Percentiles rank a stretch among this genome's conserved stretches.
Evolutionary conservation across 2,329 filamentous ascomycete species (phyloP).

Genomic region (Colletotrichum sp.): DNA sequence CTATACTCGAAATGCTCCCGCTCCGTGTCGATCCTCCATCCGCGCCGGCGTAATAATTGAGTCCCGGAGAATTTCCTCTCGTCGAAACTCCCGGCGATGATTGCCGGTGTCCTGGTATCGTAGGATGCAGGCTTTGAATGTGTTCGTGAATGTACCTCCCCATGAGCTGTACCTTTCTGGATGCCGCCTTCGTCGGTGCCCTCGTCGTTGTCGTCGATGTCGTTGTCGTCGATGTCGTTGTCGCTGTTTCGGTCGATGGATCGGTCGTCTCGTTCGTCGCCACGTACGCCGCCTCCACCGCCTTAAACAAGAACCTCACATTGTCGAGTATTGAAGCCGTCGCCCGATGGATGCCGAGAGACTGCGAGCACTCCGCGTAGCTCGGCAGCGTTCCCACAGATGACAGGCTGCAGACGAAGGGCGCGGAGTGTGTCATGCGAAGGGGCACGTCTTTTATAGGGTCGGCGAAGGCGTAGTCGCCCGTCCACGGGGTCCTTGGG

Average conservation of each 20-base stretch:
- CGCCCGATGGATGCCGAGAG: conserved; percentile 47
- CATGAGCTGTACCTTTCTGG: not conserved
- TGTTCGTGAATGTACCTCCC: conserved; percentile 8
- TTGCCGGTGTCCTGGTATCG: not conserved
- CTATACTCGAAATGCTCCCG: not conserved
- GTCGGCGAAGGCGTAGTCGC: conserved; percentile 48
- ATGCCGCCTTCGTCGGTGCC: not conserved
- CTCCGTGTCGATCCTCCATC: not conserved
- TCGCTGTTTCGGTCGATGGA: not conserved
- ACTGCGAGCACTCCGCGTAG: conserved; percentile 45
- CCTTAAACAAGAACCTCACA: conserved; percentile 50
- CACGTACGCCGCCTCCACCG: conserved; percentile 31
- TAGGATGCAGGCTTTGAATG: not conserved
- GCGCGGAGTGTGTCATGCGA: conserved; percentile 51
- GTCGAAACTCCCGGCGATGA: not conserved
- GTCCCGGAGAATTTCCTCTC: not conserved
- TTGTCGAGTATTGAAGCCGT: conserved; percentile 57
- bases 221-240: not conserved
- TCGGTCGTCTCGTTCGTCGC: not conserved
- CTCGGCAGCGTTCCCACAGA: conserved; percentile 41
- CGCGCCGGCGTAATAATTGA: not conserved
- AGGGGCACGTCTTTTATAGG: conserved; percentile 39
- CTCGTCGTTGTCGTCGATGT: not conserved
- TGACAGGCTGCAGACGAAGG: conserved; percentile 32
- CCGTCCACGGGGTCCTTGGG: not conserved